Conservation (phyloP, 1,284 basidiomycete species). For the Ceratobasidium sp. region DNA sequence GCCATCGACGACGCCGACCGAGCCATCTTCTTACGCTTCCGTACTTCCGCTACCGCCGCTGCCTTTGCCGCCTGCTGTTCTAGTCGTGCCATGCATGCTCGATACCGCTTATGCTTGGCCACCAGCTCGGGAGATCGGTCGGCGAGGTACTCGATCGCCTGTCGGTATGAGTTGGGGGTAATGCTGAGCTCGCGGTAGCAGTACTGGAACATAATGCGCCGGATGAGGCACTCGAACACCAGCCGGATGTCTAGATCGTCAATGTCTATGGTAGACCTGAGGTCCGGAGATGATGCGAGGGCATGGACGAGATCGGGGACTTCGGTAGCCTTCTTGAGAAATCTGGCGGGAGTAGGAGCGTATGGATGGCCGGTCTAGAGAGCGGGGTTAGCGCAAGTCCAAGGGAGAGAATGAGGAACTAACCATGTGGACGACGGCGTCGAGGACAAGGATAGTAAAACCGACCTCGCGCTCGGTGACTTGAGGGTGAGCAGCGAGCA, state of each 20-base stretch:
- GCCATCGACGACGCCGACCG: neutral
- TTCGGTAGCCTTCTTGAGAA: neutral
- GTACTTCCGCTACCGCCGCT: neutral
- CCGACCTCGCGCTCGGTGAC: conserved; percentile 7
- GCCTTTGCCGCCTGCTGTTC: neutral
- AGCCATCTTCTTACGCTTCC: neutral
- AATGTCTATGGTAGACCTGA: neutral
- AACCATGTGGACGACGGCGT: neutral
- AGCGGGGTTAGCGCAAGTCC: neutral
- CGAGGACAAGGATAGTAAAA: neutral
- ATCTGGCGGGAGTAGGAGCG: neutral
- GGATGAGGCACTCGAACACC: neutral
- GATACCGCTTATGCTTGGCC: neutral
- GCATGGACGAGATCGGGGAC: neutral
- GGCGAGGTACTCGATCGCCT: neutral
- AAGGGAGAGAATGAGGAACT: neutral
- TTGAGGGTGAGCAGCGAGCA: conserved; percentile 4
- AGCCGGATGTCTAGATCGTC: neutral
- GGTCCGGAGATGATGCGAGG: neutral
- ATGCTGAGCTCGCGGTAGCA: neutral
- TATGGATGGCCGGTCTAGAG: neutral
- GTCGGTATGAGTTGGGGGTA: neutral
- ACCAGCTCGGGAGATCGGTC: neutral
- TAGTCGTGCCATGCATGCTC: neutral
- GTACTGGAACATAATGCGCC: neutral